Evolutionary conservation across 352 stramenopile species (phyloP).

Genomic region (Achlya hypogyna): DNA sequence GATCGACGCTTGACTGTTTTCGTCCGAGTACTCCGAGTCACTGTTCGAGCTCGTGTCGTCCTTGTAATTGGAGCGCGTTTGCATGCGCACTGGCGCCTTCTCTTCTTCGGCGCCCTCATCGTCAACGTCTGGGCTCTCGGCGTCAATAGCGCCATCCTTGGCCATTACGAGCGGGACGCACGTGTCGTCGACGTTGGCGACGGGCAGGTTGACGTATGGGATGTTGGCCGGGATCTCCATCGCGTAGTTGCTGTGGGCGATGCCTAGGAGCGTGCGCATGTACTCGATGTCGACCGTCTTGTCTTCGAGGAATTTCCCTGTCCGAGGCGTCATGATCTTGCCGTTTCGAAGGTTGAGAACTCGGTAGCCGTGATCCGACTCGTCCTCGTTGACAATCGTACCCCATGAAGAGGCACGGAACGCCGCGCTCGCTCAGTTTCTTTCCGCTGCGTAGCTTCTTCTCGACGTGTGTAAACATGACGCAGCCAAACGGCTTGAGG

Average conservation of each 20-base stretch:
- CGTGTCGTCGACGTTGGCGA: background rate
- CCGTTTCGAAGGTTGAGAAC: background rate
- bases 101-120: background rate
- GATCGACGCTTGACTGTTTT: too few species aligned
- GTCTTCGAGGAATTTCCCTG: background rate
- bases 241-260: too few species aligned
- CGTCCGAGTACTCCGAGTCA: too few species aligned
- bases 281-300: background rate
- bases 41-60: too few species aligned
- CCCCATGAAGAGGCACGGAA: constrained; percentile 11
- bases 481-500: constrained; percentile 19
- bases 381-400: background rate
- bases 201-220: background rate
- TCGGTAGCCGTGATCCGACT: background rate
- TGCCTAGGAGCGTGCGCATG: background rate
- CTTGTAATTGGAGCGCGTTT: too few species aligned
- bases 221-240: background rate
- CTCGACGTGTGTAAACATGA: constrained; percentile 12
- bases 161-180: background rate
- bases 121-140: background rate
- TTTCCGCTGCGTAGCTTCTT: background rate
- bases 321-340: background rate
- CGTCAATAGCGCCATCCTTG: background rate
- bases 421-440: constrained; percentile 16
- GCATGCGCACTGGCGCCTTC: background rate